These are phyloP conservation scores for Phanerochaete carnosa DNA, from an alignment of 768 basidiomycete genomes.

Conservation along the genomic window DNA sequence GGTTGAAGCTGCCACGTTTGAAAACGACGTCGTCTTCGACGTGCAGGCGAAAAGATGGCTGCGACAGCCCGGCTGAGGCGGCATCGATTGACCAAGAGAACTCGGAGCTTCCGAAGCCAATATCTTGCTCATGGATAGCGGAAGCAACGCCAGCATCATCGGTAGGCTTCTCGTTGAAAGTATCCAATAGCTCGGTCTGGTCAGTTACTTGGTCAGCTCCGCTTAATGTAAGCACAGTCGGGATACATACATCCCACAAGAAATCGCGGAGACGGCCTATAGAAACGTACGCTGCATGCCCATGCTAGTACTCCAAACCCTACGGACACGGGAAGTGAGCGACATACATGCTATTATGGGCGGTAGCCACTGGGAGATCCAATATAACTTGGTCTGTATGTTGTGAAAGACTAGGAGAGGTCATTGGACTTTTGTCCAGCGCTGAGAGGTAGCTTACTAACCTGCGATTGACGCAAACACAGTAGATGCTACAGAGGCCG, in stretches of 20 bases:
- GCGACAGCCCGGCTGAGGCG: conserved; percentile 32
- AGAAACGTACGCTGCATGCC: conserved; percentile 3
- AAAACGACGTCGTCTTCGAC: conserved; percentile 53
- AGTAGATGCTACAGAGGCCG: background rate
- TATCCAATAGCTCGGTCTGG: conserved; percentile 7
- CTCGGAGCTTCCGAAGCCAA: conserved; percentile 51
- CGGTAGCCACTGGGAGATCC: background rate
- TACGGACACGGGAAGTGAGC: too few relatives aligned
- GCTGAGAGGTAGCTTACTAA: background rate
- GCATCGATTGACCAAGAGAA: conserved; percentile 52
- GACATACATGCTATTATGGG: background rate
- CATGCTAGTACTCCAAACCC: background rate
- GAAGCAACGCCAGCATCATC: background rate
- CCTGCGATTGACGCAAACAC: conserved; percentile 6
- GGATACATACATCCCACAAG: background rate
- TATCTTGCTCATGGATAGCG: conserved; percentile 8
- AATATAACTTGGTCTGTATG: background rate
- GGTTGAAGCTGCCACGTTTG: conserved; percentile 47
- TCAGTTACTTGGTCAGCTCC: background rate
- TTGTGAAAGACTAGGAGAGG: background rate
- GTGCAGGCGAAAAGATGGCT: conserved; percentile 45
- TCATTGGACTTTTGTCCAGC: background rate
- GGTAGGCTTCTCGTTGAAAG: background rate
- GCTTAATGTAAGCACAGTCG: background rate
- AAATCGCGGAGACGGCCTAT: conserved; percentile 3